Evolutionary conservation across 2,329 filamentous ascomycete genomes (phyloP), one percentile per base, ranked within the genome.

Genomic region (Fusarium sp.): DNA sequence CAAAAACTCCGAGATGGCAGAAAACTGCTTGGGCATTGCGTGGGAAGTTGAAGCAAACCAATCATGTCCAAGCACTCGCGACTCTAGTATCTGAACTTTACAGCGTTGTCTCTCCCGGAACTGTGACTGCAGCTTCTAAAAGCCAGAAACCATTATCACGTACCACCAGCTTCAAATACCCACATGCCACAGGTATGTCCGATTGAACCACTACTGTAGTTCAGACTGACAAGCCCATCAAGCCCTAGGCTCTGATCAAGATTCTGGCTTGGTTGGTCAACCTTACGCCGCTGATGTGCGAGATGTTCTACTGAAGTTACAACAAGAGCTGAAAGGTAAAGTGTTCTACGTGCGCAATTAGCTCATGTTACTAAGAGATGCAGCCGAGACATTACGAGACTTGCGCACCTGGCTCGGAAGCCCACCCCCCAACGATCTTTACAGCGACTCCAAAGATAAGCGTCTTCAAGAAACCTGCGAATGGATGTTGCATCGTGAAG

Each of bases 71-170:
- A 21, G 9, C 24, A 7, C 15, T 58, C 14, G 49, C 39, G 0
- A 7, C 15, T 3, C 38, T 58, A 0, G 33, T 58, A 1, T 36
- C 56, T 2, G 31, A 55, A 4, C 49, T 58, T 7, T 58, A 55
- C 4, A 39, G 0, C 2, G 39, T 58, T 2, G 10, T 58, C 0
- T 0, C 49, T 0, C 49, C 19, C 0, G 19, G 19, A 19, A 19
- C 19, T 19, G 19, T 3, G 19, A 19, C 19, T 19, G 19, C 19
- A 19, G 19, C 19, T 19, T 19, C 3, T 3, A 31, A 33, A 26
- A 6, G 7, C 26, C 26, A 26, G 26, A 19, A 19, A 19, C 19
- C 19, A 3, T 19, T 26, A 26, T 26, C 26, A 9, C 26, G 26
- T 9, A 9, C 26, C 26, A 9, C 7, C 26, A 6, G 26, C 7